Percentiles rank a stretch among this genome's conserved stretches.
These are phyloP conservation scores for Axilococcus clingmanii DNA, from an alignment of 139 green algal species.

Conservation along the genomic window DNA sequence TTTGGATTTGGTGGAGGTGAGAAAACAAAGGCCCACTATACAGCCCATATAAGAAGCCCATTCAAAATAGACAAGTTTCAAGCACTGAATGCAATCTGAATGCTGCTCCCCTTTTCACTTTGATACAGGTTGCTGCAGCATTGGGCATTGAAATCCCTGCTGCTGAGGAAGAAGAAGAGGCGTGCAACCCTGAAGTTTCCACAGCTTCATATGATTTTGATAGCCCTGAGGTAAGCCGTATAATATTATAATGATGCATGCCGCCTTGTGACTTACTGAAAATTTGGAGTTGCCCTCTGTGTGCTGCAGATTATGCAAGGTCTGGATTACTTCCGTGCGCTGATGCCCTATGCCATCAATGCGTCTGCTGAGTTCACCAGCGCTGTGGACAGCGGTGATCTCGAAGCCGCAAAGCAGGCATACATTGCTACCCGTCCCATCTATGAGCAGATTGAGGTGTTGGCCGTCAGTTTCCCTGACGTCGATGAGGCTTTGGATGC, in stretches of 20 bases:
- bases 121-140: slow-evolving; percentile 1
- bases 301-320: slow-evolving; percentile 9
- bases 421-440: slow-evolving; percentile 12
- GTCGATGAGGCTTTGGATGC: slow-evolving; percentile 19
- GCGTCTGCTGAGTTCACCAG: slow-evolving; percentile 3
- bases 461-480: slow-evolving; percentile 9
- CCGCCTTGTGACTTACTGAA: neutral
- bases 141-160: neutral
- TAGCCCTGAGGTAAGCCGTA: no score
- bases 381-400: slow-evolving; percentile 5
- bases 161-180: slow-evolving; percentile 1
- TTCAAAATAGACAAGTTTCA: no score
- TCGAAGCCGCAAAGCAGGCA: slow-evolving; percentile 9
- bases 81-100: no score
- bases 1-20: slow-evolving; percentile 1
- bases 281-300: no score
- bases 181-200: neutral
- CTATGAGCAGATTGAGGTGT: slow-evolving; percentile 27
- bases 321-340: slow-evolving; percentile 15
- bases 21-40: no score
- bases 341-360: slow-evolving; percentile 7
- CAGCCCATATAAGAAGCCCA: no score
- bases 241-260: no score
- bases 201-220: no score
- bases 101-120: no score